Conservation (phyloP, 2,329 filamentous ascomycete genomes). For the Fusarium concolor region DNA sequence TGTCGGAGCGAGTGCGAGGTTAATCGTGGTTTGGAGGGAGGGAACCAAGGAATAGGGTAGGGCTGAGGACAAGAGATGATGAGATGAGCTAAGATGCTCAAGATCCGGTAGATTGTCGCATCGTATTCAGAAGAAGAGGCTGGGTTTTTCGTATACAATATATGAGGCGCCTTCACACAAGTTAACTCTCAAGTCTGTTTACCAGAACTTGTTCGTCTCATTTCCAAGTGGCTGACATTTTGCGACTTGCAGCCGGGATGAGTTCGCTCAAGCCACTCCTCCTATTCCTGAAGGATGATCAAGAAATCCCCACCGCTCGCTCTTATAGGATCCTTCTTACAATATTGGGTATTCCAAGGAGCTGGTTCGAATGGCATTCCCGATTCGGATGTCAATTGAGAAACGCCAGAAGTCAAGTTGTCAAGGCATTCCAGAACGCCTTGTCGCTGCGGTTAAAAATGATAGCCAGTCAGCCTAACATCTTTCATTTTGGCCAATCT, state of each 20-base stretch:
- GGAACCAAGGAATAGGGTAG: not conserved
- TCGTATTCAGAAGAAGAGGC: too few relatives aligned
- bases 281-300: too few relatives aligned
- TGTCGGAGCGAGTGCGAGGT: too few relatives aligned
- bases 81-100: not conserved
- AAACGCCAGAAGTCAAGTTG: not conserved
- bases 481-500: not conserved
- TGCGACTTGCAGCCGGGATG: too few relatives aligned
- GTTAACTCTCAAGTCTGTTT: too few relatives aligned
- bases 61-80: not conserved
- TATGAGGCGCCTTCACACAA: too few relatives aligned
- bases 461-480: not conserved
- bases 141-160: too few relatives aligned
- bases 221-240: too few relatives aligned
- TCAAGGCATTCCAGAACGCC: not conserved
- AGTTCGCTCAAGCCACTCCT: too few relatives aligned
- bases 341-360: not conserved
- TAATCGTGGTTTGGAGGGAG: not conserved
- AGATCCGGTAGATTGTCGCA: too few relatives aligned
- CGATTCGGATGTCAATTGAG: not conserved
- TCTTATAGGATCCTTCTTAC: rapidly evolving
- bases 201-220: too few relatives aligned
- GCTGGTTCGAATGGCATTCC: too few relatives aligned
- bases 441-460: not conserved
- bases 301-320: not conserved